These are phyloP conservation scores for Picochlorum sp. DNA, from an alignment of 139 green algal genomes.

Conservation along the genomic window DNA sequence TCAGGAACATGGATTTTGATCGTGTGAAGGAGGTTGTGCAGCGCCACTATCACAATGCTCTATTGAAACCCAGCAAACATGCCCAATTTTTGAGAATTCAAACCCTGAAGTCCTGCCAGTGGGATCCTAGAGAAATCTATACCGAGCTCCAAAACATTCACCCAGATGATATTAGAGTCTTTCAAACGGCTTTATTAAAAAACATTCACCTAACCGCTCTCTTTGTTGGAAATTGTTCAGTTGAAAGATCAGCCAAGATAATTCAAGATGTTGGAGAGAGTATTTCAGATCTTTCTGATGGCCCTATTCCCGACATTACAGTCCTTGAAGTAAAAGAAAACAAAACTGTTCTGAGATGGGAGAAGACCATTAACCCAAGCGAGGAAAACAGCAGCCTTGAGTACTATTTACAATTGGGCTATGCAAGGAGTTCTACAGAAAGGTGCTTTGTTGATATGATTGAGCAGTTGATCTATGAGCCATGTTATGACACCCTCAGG, in stretches of 20 bases:
- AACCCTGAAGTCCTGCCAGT: conserved; percentile 33
- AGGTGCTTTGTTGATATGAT: conserved; percentile 55
- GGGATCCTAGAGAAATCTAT: conserved; percentile 18
- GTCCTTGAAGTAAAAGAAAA: neutral
- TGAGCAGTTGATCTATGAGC: conserved; percentile 66
- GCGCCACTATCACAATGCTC: conserved; percentile 70
- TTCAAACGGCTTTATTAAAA: conserved; percentile 26
- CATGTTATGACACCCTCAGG: conserved; percentile 68
- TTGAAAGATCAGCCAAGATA: conserved; percentile 21
- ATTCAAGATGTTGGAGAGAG: conserved; percentile 7
- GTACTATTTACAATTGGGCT: conserved; percentile 50
- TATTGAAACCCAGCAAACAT: conserved; percentile 68
- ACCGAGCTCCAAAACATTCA: conserved; percentile 8
- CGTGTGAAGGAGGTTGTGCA: conserved; percentile 58
- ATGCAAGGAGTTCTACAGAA: neutral
- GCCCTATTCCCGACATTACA: neutral
- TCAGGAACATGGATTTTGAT: conserved; percentile 25
- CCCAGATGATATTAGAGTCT: conserved; percentile 3
- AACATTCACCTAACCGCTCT: conserved; percentile 62
- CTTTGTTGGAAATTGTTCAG: conserved; percentile 67
- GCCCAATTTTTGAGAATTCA: conserved; percentile 61
- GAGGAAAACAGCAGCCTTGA: conserved; percentile 82
- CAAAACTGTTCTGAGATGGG: neutral
- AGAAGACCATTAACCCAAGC: conserved; percentile 53
- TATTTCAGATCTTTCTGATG: neutral